Percentiles rank a stretch among this genome's conserved stretches.
phyloP scores from a whole-genome alignment of 2,329 filamentous ascomycete genomes.

The Fusarium drepaniforme region DNA sequence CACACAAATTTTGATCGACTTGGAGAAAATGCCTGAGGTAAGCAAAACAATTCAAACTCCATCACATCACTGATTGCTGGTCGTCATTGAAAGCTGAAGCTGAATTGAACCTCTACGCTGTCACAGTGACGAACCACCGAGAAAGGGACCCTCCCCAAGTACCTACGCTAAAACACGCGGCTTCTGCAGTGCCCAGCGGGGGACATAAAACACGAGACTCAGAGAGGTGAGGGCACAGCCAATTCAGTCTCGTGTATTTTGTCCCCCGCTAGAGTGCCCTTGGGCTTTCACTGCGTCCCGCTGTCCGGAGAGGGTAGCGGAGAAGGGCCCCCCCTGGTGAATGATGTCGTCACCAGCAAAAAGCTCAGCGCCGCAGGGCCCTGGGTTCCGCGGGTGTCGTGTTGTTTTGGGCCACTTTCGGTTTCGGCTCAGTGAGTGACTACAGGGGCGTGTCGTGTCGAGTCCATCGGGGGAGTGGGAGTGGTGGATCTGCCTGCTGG shows the following conservation, averaged over 20 bases:
- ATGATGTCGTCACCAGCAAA: constrained; percentile 34
- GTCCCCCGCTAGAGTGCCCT: too few relatives aligned
- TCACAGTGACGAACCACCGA: constrained; percentile 28
- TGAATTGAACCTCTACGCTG: constrained; percentile 9
- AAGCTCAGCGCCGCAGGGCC: constrained; percentile 2
- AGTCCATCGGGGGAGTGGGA: constrained; percentile 14
- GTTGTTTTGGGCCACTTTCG: neutral
- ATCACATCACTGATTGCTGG: constrained; percentile 30
- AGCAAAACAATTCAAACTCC: constrained; percentile 14
- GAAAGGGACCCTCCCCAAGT: constrained; percentile 8
- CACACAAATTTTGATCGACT: constrained; percentile 31
- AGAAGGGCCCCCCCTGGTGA: neutral
- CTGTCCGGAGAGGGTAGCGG: neutral
- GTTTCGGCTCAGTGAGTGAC: neutral
- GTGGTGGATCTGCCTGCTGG: neutral
- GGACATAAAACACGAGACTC: too few relatives aligned
- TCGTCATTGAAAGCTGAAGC: constrained; percentile 31
- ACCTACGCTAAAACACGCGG: constrained; percentile 34
- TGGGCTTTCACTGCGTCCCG: neutral
- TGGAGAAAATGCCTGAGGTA: constrained; percentile 32
- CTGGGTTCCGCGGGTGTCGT: constrained; percentile 1
- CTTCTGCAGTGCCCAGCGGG: constrained; percentile 14
- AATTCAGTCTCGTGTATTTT: too few relatives aligned
- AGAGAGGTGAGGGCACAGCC: too few relatives aligned
- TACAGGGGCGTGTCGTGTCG: constrained; percentile 34